Base-by-base conservation (phyloP, 2,329 filamentous ascomycete species). In the Rutstroemia sp. region DNA sequence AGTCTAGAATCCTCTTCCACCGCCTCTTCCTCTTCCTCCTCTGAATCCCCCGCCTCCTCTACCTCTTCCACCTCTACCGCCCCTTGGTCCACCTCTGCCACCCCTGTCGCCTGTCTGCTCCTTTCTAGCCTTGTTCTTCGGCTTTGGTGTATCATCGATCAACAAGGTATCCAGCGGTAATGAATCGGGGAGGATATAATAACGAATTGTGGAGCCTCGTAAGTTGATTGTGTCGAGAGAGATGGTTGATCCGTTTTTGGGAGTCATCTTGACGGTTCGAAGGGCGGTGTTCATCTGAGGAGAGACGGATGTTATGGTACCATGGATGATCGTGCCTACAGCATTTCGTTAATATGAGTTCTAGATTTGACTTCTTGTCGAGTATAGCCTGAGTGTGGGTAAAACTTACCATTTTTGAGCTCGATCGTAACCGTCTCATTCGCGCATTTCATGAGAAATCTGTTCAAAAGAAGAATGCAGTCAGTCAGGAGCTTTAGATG, bases 51-150 rank as follows among this genome's bases (percentile, higher is more conserved):
- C 82, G 54, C 82, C 73, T 23, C 81, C 79, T 34, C 63, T 60
- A 47, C 72, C 68, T 21, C 82, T 78, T 39, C 83, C 77, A 36
- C 79, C 71, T 59, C 75, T 77, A 30, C 79, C 71, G 56, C 75
- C 71, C 61, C 75, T 72, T 42, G 69, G 59, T 17, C 70, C 72
- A 27, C 77, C 71, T 45, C 78, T 67, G 39, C 76, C 69, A 23
- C 75, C 71, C 47, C 75, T 65, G 19, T 75, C 70, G 47, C 78
- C 77, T 46, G 78, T 79, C 46, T 82, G 80, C 76, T 97, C 94
- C 80, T 99, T 99, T 70, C 92, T 84, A 25, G 94, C 92, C 84
- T 99, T 99, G 78, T 99, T 99, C 87, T 97, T 97, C 60, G 94
- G 92, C 79, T 99, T 99, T 51, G 92, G 91, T 68, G 90, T 85